Percentiles rank a stretch among this genome's conserved stretches.
Evolutionary conservation across 148 eudicot genomes (phyloP).

Genomic region (Tetragonia tetragonoides): DNA sequence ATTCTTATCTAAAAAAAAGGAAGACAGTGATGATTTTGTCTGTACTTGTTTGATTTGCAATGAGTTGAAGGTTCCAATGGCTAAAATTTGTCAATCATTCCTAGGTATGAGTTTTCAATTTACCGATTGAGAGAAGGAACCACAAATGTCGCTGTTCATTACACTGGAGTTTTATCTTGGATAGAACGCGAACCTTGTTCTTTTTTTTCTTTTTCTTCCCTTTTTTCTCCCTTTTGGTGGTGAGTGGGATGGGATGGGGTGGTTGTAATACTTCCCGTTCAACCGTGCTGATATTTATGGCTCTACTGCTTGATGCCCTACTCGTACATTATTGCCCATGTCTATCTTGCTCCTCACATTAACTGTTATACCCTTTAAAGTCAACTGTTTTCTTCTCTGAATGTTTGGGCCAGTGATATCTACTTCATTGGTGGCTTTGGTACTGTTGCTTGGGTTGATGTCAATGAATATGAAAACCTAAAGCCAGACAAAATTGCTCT

Average conservation of each 20-base stretch:
- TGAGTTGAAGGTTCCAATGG: background rate
- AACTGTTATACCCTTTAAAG: background rate
- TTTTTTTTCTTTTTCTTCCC: too few relatives aligned
- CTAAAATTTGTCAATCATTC: background rate
- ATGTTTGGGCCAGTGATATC: conserved; percentile 59
- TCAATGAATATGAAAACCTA: conserved; percentile 76
- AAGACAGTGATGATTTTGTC: background rate
- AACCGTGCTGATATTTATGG: background rate
- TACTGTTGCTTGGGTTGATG: conserved; percentile 98
- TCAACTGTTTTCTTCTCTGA: conserved; percentile 19
- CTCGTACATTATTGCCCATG: background rate
- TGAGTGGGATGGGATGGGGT: too few relatives aligned
- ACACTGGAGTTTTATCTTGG: background rate
- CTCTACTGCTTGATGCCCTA: background rate
- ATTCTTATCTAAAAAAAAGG: too few relatives aligned
- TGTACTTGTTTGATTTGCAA: background rate
- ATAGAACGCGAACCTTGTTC: background rate
- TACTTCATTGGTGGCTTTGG: conserved; percentile 99
- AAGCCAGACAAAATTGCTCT: conserved; percentile 88
- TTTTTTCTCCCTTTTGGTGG: too few relatives aligned
- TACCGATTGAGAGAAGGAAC: background rate
- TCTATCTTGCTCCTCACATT: too few relatives aligned
- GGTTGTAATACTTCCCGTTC: background rate
- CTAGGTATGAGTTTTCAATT: background rate
- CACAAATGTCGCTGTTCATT: too few relatives aligned